Conservation (phyloP, 2,329 filamentous ascomycete species). For the Teratosphaeria pseudoeucalypti region DNA sequence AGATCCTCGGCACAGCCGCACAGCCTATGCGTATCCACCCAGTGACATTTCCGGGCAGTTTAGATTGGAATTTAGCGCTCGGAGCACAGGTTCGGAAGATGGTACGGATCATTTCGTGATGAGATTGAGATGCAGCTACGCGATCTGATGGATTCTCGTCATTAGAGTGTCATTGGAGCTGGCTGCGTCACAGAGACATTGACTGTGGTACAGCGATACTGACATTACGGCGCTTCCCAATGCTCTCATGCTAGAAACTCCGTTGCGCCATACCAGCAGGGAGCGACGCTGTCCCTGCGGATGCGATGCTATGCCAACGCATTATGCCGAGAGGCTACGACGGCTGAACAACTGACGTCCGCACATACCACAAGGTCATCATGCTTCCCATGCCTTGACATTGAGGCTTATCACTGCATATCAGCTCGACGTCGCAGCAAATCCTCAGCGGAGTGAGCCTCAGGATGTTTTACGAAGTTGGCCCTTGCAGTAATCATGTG, state of each 20-base stretch:
- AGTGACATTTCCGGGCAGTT: background rate
- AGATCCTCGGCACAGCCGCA: background rate
- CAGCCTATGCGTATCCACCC: background rate
- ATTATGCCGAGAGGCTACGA: background rate
- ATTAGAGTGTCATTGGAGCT: background rate
- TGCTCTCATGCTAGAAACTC: background rate
- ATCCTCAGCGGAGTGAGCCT: background rate
- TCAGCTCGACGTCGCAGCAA: background rate
- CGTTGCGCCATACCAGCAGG: background rate
- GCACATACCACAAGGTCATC: background rate
- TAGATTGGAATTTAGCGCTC: background rate
- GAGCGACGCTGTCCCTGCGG: background rate
- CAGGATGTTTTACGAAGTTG: background rate
- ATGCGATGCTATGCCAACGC: background rate
- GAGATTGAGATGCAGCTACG: background rate
- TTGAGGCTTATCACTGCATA: background rate
- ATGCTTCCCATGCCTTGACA: background rate
- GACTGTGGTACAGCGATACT: background rate
- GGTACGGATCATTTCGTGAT: background rate
- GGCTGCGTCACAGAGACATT: background rate
- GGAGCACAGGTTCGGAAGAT: background rate
- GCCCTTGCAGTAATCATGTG: background rate
- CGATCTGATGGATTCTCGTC: background rate
- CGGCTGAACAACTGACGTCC: background rate
- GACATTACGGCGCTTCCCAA: background rate